phyloP scores from a whole-genome alignment of 1,284 basidiomycete genomes.

The Marasmius tenuissimus region DNA sequence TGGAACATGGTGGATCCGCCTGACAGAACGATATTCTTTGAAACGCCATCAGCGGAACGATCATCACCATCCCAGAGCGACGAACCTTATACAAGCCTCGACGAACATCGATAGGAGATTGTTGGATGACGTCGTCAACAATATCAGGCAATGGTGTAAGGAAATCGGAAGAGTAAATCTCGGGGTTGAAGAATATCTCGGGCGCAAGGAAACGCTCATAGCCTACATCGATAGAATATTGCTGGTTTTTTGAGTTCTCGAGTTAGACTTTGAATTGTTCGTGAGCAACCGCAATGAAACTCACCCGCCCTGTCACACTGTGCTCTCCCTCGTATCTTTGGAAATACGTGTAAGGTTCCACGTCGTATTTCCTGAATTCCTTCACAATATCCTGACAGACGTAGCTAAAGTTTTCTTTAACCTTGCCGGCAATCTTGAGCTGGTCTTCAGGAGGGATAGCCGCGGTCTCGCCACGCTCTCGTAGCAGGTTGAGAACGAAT shows the following conservation, averaged over 20 bases:
- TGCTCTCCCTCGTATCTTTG: conserved; percentile 93
- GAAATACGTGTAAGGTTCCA: conserved; percentile 96
- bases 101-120: conserved; percentile 94
- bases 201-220: conserved; percentile 99
- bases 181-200: conserved; percentile 99
- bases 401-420: conserved; percentile 99
- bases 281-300: conserved; percentile 25
- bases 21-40: conserved; percentile 88
- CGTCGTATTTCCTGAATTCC: conserved; percentile 98
- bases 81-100: conserved; percentile 90
- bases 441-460: conserved; percentile 97
- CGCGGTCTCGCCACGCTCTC: conserved; percentile 92
- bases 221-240: conserved; percentile 92
- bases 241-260: conserved; percentile 47
- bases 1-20: conserved; percentile 99
- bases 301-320: conserved; percentile 86
- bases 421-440: conserved; percentile 86
- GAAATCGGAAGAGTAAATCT: conserved; percentile 98
- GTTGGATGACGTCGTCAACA: conserved; percentile 95
- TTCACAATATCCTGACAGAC: conserved; percentile 99
- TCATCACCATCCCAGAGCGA: conserved; percentile 3
- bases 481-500: conserved; percentile 95
- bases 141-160: conserved; percentile 96
- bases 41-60: conserved; percentile 4
- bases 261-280: not conserved